Evolutionary conservation across 2,329 filamentous ascomycete genomes (phyloP).

Genomic region (Nigrograna mackinnonii): DNA sequence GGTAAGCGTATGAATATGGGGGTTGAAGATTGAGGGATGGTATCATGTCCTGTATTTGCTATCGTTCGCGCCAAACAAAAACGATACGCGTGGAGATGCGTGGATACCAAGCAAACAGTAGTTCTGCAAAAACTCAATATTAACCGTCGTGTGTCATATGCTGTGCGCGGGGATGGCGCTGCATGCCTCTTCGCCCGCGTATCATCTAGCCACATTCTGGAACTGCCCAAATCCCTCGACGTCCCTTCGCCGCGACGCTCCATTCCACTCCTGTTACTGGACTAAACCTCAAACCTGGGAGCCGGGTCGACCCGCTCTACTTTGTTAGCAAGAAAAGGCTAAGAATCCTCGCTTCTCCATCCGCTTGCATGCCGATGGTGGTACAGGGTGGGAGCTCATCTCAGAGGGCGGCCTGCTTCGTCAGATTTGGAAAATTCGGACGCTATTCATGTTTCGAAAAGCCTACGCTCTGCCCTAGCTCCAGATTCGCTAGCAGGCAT

Average conservation of each 20-base stretch:
- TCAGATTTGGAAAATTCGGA: too few species aligned
- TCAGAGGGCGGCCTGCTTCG: too few species aligned
- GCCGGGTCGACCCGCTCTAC: constrained; percentile 20
- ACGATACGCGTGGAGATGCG: too few species aligned
- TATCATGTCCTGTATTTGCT: too few species aligned
- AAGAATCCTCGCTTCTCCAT: constrained; percentile 13
- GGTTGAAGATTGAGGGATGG: too few species aligned
- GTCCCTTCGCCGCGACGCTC: not conserved
- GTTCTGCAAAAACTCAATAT: too few species aligned
- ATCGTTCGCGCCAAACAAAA: too few species aligned
- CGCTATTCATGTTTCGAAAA: too few species aligned
- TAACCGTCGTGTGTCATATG: constrained; percentile 28
- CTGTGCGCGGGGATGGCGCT: constrained; percentile 24
- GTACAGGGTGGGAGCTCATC: constrained; percentile 17
- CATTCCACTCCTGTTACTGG: constrained; percentile 26
- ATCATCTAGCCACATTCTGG: constrained; percentile 9
- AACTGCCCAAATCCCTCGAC: constrained; percentile 12
- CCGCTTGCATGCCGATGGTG: constrained; percentile 14
- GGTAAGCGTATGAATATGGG: constrained; percentile 14
- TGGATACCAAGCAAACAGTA: too few species aligned
- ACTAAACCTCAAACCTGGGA: constrained; percentile 35
- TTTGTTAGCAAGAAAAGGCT: constrained; percentile 15
- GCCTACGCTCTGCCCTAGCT: too few species aligned
- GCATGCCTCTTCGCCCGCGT: constrained; percentile 15
- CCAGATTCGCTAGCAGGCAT: too few species aligned